Evolutionary conservation across 1,139 yeast species (phyloP).

Genomic region (Yamadazyma membranifaciens): DNA sequence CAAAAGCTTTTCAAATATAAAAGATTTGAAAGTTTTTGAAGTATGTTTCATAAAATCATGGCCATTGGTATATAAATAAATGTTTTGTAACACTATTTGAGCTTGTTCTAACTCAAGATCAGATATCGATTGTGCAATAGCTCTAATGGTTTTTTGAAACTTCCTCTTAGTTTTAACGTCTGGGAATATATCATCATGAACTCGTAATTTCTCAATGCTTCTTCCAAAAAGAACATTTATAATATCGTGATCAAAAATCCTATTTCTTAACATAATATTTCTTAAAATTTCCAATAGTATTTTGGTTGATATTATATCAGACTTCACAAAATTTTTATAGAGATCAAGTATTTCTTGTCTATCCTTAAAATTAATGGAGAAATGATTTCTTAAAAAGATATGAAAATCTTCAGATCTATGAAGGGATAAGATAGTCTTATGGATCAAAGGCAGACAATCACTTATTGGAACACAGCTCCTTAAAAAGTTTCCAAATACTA

Average conservation of each 20-base stretch:
- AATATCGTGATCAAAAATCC: slow-evolving; percentile 15
- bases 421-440: slow-evolving; percentile 7
- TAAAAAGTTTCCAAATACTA: slow-evolving; percentile 3
- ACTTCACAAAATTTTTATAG: slow-evolving; percentile 8
- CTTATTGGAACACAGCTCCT: background rate
- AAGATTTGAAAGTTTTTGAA: slow-evolving; percentile 1
- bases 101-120: slow-evolving; percentile 18
- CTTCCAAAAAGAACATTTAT: slow-evolving; percentile 15
- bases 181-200: background rate
- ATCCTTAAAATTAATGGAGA: slow-evolving; percentile 4
- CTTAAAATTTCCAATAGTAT: slow-evolving; percentile 24
- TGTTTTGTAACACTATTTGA: slow-evolving; percentile 1
- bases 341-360: slow-evolving; percentile 4
- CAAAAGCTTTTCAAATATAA: slow-evolving; percentile 6
- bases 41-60: background rate
- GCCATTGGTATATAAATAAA: background rate
- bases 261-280: slow-evolving; percentile 17
- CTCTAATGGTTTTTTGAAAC: slow-evolving; percentile 27
- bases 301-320: slow-evolving; percentile 11
- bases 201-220: slow-evolving; percentile 9
- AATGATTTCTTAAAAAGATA: slow-evolving; percentile 3
- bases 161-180: slow-evolving; percentile 16
- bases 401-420: slow-evolving; percentile 2
- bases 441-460: slow-evolving; percentile 3
- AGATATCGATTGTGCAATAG: slow-evolving; percentile 32